Base-by-base conservation (phyloP, 352 stramenopile genomes). In the Phytophthora fragariaefolia region DNA sequence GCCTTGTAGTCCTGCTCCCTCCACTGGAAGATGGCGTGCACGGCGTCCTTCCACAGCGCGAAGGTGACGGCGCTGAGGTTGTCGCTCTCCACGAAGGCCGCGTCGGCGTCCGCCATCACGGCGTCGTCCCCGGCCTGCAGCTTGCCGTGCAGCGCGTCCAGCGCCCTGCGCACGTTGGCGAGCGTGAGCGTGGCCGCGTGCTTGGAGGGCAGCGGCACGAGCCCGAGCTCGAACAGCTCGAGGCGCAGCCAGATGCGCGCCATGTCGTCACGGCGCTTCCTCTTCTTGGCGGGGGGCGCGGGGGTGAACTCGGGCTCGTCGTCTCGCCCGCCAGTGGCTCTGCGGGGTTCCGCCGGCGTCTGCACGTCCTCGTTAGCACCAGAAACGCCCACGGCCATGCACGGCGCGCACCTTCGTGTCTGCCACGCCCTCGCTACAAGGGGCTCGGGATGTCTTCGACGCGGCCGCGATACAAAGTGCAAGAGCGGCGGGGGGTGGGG, bases 141-240 rank as follows among this genome's bases (percentile, higher is more conserved):
- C 15, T 73, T 82, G 53, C 48, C 54, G 54, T 92, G 83, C 15
- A 95, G 62, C 7, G 79, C 75, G 34, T 90, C 76, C 27, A 93
- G 69, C 36, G 77, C 84, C 38, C 76, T 75, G 61, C 81, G 83
- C 20, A 91, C 81, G 48, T 90, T 90, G 23, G 66, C 54, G 34
- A 92, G 53, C 17, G 85, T 93, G 17, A 93, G 68, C 27, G 82
- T 85, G 6, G 76, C 66, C 17, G 83, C 69, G 62, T 87, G 80
- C 49, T 91, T 91, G 65, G 84, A 91, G 38, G 85, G 85, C 53
- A 95, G 66, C 52, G 84, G 79, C 60, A 95, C 56, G 20, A 93
- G 58, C 22, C 86, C 86, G n/a, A 92, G 76, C 80, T 95, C 87
- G 62, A 95, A 93, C 49, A 95, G 83, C 76, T 95, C 87, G 23